Evolutionary conservation across 192 early-diverging fungal species (phyloP), one percentile per base, ranked within the genome.

Genomic region (Glomus cerebriforme): DNA sequence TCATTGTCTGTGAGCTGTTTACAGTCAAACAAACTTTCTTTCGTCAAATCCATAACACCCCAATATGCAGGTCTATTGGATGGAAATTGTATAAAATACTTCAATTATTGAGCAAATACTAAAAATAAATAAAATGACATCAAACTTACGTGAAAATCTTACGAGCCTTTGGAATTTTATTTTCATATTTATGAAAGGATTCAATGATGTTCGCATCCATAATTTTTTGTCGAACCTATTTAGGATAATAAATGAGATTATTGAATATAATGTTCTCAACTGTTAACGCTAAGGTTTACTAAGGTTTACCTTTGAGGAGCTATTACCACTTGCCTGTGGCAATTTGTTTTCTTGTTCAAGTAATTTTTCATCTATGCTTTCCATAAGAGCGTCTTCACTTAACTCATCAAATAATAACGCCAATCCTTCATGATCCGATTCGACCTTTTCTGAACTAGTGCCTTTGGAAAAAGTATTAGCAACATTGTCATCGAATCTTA

Each of bases 271-370:
- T 74, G 32, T 74, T 59, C 24, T 54, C 29, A 59, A 59, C 72
- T 74, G 54, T 74, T 74, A 74, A 74, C 31, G 58, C n/a, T n/a
- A n/a, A n/a, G n/a, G n/a, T n/a, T n/a, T n/a, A n/a, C 58, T 74
- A 74, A 74, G 32, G 13, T 59, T 74, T 74, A 74, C 72, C 72
- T 59, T 74, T 32, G 15, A 74, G 3, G 6, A 9, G 29, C 19
- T 74, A 59, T 74, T 59, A 74, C 47, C 54, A 60, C 72, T 74
- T 59, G 32, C 54, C 58, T 19, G 27, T 74, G 15, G 72, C 49
- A 74, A 59, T 59, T 32, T 31, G 59, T 59, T 74, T 17, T 74
- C 54, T 35, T 74, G 72, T n/a, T 74, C 72, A 60, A 74, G 54
- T 59, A 59, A 9, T 32, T 60, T 74, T 74, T 59, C 72, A 5